Evolutionary conservation across 2,329 filamentous ascomycete genomes (phyloP), one percentile per base, ranked within the genome.

Genomic region (Fusarium praegraminearum): DNA sequence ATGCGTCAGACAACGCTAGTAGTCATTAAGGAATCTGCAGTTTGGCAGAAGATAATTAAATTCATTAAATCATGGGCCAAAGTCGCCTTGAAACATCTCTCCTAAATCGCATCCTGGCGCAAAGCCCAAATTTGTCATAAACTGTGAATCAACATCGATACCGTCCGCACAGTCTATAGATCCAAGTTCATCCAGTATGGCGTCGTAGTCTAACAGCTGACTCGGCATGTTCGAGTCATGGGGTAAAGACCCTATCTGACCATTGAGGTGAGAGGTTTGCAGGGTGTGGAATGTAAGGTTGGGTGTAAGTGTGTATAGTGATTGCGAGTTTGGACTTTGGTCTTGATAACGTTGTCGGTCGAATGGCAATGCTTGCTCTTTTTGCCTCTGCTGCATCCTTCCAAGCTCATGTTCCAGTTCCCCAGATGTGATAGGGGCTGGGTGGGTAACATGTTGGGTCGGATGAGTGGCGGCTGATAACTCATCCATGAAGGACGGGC

Each of bases 111-210:
- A 85, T 28, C 88, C 88, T 0, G 89, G 88, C 2, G 85, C 87
- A 74, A 90, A 90, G 0, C 89, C 89, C 22, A 91, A 80, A 70
- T 91, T 91, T 45, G 87, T 84, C 88, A 91, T 89, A 71, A 91
- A 90, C 66, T 89, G 86, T 3, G 86, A 83, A 67, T 90, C 87
- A 15, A 84, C 82, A 28, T 87, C 85, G 45, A 86, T 78, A 36
- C 80, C 79, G 55, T 85, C 84, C 1, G 79, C 78, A 67, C 81
- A 83, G 62, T 86, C 84, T 41, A 85, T 82, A n/a, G 83, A 83
- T 20, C 83, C 83, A 30, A 87, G 78, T 56, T 86, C 84, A 55
- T 86, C 84, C 45, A 86, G 74, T n/a, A 86, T 81, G 4, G 84
- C 82, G 52, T 86, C 84, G 69, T 86, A 85, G 63, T 86, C 84